Percentiles rank a stretch among this genome's conserved stretches.
Evolutionary conservation across 768 basidiomycete species (phyloP).

Genomic region (Porphyrellus cyaneotinctus): DNA sequence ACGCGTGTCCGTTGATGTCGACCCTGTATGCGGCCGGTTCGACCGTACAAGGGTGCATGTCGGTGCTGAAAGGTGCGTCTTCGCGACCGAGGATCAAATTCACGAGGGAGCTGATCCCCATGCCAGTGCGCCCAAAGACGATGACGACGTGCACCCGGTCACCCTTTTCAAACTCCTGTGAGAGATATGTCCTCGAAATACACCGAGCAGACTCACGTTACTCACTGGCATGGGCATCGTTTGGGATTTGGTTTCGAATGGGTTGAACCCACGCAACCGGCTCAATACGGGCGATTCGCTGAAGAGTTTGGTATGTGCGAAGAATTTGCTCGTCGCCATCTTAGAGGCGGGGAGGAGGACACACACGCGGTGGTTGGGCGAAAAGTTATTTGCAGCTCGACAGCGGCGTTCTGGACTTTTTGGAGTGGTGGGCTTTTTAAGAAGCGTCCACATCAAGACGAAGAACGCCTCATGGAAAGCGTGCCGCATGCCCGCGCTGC

Average conservation of each 20-base stretch:
- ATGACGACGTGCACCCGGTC: slow-evolving; percentile 31
- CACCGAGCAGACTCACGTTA: slow-evolving; percentile 19
- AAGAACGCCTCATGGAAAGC: slow-evolving; percentile 29
- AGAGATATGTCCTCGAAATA: background rate
- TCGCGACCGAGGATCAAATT: slow-evolving; percentile 31
- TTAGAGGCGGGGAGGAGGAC: slow-evolving; percentile 1
- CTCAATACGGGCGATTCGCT: slow-evolving; percentile 21
- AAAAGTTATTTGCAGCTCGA: slow-evolving; percentile 16
- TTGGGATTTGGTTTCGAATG: slow-evolving; percentile 20
- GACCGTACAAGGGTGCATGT: slow-evolving; percentile 29
- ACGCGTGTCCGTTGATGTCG: slow-evolving; percentile 29
- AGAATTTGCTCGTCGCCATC: slow-evolving; percentile 26
- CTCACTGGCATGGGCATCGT: slow-evolving; percentile 28
- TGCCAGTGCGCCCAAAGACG: slow-evolving; percentile 33
- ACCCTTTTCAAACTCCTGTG: slow-evolving; percentile 15
- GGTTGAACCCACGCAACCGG: slow-evolving; percentile 25
- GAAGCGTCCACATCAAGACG: slow-evolving; percentile 14
- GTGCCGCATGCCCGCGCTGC: slow-evolving; percentile 27
- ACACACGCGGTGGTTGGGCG: slow-evolving; percentile 16
- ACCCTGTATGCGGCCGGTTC: slow-evolving; percentile 24
- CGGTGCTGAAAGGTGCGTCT: slow-evolving; percentile 31
- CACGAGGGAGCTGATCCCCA: slow-evolving; percentile 31
- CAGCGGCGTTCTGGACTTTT: slow-evolving; percentile 18
- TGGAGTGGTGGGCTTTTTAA: slow-evolving; percentile 18
- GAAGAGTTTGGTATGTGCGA: slow-evolving; percentile 18